A percentile compares a stretch with the other conserved stretches of the same genome.
phyloP scores from a whole-genome alignment of 176 grass and related monocot species.

The Typha latifolia region DNA sequence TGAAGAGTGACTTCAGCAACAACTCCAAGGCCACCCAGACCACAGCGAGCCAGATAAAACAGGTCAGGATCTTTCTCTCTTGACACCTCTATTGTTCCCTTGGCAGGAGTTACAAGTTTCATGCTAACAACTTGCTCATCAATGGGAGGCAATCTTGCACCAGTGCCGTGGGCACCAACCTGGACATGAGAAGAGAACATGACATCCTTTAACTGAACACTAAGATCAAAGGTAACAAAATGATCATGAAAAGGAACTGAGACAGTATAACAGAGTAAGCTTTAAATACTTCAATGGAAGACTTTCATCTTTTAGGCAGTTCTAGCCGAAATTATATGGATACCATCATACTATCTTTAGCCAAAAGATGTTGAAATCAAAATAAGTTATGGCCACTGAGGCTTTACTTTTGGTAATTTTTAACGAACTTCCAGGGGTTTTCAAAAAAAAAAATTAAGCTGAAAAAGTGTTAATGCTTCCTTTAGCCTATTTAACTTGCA shows the following conservation, averaged over 20 bases:
- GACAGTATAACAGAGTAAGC: too few species aligned
- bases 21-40: conserved; percentile 65
- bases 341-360: too few species aligned
- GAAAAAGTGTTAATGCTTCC: too few species aligned
- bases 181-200: conserved; percentile 10
- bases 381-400: too few species aligned
- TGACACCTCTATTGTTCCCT: conserved; percentile 72
- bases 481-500: too few species aligned
- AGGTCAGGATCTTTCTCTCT: conserved; percentile 86
- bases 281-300: too few species aligned
- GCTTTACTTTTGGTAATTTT: too few species aligned
- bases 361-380: too few species aligned
- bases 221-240: not conserved
- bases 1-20: conserved; percentile 80
- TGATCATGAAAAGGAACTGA: not conserved
- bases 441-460: too few species aligned
- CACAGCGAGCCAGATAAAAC: conserved; percentile 77
- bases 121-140: conserved; percentile 94
- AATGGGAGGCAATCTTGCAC: conserved; percentile 71
- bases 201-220: not conserved
- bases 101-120: conserved; percentile 88
- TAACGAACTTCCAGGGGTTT: too few species aligned
- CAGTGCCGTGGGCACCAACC: conserved; percentile 96
- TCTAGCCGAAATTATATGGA: too few species aligned
- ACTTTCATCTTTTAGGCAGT: too few species aligned